Percentiles rank a stretch among this genome's conserved stretches.
Conservation (phyloP, 345 rosid genomes). For the Arabis alpina region DNA sequence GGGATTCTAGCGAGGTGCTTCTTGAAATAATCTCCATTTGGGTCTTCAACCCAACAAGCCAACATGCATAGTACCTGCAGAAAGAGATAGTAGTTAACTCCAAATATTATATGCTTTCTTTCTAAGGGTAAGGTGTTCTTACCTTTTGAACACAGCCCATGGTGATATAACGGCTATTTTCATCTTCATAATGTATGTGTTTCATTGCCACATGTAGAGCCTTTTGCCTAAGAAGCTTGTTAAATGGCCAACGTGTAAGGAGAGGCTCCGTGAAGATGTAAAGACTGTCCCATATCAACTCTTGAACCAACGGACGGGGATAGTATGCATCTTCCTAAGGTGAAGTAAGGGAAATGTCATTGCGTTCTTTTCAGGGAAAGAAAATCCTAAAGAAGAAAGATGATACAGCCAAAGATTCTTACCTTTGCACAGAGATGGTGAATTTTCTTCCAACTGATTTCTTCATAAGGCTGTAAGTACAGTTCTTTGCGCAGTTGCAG, state of each 20-base stretch:
- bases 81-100: slow-evolving; percentile 1
- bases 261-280: slow-evolving; percentile 45
- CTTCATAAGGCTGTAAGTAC: slow-evolving; percentile 32
- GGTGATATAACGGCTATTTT: slow-evolving; percentile 50
- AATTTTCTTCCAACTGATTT: slow-evolving; percentile 36
- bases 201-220: slow-evolving; percentile 46
- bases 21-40: slow-evolving; percentile 55
- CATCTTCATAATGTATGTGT: slow-evolving; percentile 54
- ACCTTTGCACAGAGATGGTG: slow-evolving; percentile 42
- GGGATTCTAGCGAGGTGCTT: slow-evolving; percentile 60
- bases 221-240: slow-evolving; percentile 45
- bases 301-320: slow-evolving; percentile 49
- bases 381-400: neutral
- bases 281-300: slow-evolving; percentile 50
- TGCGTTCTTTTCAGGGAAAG: neutral
- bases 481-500: slow-evolving; percentile 40
- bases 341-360: neutral
- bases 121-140: neutral
- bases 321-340: slow-evolving; percentile 53
- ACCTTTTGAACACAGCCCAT: slow-evolving; percentile 52
- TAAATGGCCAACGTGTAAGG: slow-evolving; percentile 51
- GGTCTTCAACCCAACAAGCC: slow-evolving; percentile 77
- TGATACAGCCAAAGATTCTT: slow-evolving; percentile 1
- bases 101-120: neutral
- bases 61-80: slow-evolving; percentile 53